Evolutionary conservation across 257 asterid species (phyloP).

Genomic region (Fraxinus excelsior): DNA sequence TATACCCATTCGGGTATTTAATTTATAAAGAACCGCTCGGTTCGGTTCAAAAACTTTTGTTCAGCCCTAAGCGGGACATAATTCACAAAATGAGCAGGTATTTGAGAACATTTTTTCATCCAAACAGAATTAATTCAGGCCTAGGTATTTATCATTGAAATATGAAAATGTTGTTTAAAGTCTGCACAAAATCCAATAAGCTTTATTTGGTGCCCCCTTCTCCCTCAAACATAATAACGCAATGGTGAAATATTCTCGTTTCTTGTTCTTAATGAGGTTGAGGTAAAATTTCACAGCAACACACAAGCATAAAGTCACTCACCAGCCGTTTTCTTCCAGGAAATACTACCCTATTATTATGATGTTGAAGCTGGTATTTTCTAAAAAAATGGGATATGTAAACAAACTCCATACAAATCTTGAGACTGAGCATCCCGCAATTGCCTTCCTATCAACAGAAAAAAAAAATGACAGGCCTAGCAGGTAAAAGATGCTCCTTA

Average conservation of each 20-base stretch:
- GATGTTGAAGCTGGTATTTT: not conserved
- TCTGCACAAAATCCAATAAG: not conserved
- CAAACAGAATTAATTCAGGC: not conserved
- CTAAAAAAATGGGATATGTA: not conserved
- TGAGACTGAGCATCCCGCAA: not conserved
- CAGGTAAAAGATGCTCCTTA: not conserved
- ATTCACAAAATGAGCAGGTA: not conserved
- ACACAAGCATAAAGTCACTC: not conserved
- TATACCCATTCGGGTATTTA: no score
- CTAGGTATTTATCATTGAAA: not conserved
- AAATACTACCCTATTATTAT: not conserved
- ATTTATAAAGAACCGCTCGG: no score
- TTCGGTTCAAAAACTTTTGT: no score
- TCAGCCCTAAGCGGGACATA: not conserved
- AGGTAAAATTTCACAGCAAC: not conserved
- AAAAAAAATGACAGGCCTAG: not conserved
- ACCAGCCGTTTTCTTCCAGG: not conserved
- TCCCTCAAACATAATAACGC: not conserved
- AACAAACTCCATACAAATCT: not conserved
- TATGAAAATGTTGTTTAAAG: not conserved
- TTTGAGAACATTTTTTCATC: not conserved
- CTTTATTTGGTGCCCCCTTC: not conserved
- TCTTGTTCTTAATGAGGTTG: not conserved
- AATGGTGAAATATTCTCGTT: not conserved
- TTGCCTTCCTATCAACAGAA: not conserved